Base-by-base conservation (phyloP, 768 basidiomycete genomes). In the Gloeopeniophorella convolvens region DNA sequence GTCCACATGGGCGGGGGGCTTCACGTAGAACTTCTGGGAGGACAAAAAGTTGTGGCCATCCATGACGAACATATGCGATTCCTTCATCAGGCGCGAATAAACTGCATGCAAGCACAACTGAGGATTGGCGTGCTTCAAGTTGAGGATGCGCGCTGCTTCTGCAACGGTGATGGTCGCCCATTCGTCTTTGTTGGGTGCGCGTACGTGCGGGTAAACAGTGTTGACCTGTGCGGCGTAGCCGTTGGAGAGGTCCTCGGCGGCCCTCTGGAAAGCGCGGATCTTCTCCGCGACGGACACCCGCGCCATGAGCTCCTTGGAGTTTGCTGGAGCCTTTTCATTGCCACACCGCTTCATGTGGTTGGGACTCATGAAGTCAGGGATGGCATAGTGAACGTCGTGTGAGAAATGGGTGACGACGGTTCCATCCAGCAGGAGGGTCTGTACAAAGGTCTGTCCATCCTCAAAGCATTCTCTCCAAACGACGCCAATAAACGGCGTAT, bases 81-180 rank as follows among this genome's bases (percentile, higher is more conserved):
- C 61, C 6, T 68, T 63, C 75, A 89, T 79, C 56, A 93, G 68
- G 56, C 76, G 75, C 51, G 78, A 78, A 65, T 93, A 88, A 0
- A 80, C 60, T 12, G 73, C 75, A 27, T 78, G 57, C 35, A 66
- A 63, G n/a, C 72, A 74, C 45, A 78, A 70, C 10, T 70, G 64
- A 31, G 64, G 56, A 47, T 50, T 31, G 15, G 2, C 12, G 13
- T 53, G 24, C 20, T 30, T 37, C 27, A 48, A 8, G 32, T 42
- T 28, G 28, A 54, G 3, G 30, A 77, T 61, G 23, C 68, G 51
- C 5, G 78, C 76, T 11, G 79, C 80, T 45, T 84, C 70, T 3
- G 67, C 50, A 20, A 83, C 65, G 0, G 83, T 81, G 27, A 83
- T 69, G 6, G 66, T 65, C 0, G 67, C 62, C 83, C 86, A 89